Evolutionary conservation across 495 filamentous ascomycete species (phyloP), one percentile per base, ranked within the genome.

Genomic region (Friedmanniomyces endolithicus): DNA sequence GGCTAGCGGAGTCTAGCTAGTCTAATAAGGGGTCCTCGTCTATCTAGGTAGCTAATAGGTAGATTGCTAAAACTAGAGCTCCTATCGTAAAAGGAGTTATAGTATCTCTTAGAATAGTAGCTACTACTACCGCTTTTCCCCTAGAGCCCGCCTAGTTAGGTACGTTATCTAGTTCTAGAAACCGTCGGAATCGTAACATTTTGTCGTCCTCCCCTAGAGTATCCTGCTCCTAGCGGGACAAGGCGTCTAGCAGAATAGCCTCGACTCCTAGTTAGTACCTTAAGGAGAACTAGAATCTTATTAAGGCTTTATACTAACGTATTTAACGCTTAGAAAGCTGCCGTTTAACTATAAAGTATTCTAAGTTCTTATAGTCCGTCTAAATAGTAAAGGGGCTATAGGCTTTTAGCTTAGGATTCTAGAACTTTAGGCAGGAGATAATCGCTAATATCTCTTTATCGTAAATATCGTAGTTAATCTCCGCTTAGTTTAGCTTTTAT

Each of bases 381-480:
- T 48, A 55, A 17, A 48, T 48, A 20, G 14, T 55, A 24, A 24
- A 48, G n/a, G 22, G 40, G 17, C 41, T 45, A 45, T 45, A 50
- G 6, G 11, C 52, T 55, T 55, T 37, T 48, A 55, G 41, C 33
- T 55, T 23, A 16, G 35, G 43, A 25, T 16, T 16, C 52, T 55
- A 55, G 19, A 19, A 22, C 31, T 55, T 55, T 48, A 55, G 35
- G 43, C 11, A 24, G 17, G n/a, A 12, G 17, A 55, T 50, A 22
- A 55, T 31, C 17, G 45, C 33, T 34, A 55, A 25, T 16, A 55
- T 19, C 49, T 55, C 41, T 22, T 55, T 55, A 55, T 55, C 35
- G 35, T 55, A 50, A 39, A 55, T 55, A 11, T 55, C 29, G 29
- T 55, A 55, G 43, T 55, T 51, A 48, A 20, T 48, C 43, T 55